phyloP scores from a whole-genome alignment of 2,329 filamentous ascomycete species.

The Hawksworthiomyces lignivorus region DNA sequence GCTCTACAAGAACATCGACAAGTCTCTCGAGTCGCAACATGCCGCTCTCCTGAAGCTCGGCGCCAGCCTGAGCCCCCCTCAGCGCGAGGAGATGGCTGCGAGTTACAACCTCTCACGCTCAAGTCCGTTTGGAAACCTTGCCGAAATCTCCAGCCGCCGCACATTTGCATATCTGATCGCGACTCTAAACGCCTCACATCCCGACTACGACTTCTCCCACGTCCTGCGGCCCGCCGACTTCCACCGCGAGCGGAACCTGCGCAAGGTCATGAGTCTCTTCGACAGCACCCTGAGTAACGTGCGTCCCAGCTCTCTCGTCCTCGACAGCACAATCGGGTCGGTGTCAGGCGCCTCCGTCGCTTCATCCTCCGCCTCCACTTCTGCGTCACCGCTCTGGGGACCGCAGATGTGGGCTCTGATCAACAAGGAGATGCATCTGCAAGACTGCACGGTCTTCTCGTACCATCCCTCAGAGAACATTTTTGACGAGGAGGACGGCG shows the following conservation, averaged over 20 bases:
- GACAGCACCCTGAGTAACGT: slow-evolving; percentile 85
- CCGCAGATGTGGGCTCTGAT: slow-evolving; percentile 87
- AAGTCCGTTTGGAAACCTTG: slow-evolving; percentile 86
- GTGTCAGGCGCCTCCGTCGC: slow-evolving; percentile 35
- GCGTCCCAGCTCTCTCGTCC: slow-evolving; percentile 50
- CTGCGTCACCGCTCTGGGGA: slow-evolving; percentile 63
- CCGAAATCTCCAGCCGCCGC: slow-evolving; percentile 77
- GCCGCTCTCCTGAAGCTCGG: slow-evolving; percentile 80
- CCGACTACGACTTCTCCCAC: slow-evolving; percentile 95
- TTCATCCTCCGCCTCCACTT: slow-evolving; percentile 22
- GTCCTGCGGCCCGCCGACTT: slow-evolving; percentile 86
- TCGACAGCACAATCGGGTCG: slow-evolving; percentile 31
- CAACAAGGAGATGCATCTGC: slow-evolving; percentile 88
- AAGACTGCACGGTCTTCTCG: slow-evolving; percentile 81
- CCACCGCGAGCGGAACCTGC: slow-evolving; percentile 70
- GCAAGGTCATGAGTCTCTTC: slow-evolving; percentile 76
- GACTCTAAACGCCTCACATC: slow-evolving; percentile 89
- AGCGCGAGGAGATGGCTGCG: slow-evolving; percentile 60
- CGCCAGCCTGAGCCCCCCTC: slow-evolving; percentile 77
- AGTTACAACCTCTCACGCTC: slow-evolving; percentile 72
- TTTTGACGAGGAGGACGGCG: slow-evolving; percentile 83
- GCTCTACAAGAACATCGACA: slow-evolving; percentile 90
- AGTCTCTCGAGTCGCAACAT: slow-evolving; percentile 84
- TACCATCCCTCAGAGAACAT: slow-evolving; percentile 87
- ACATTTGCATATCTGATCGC: slow-evolving; percentile 96